Evolutionary conservation across 2,329 filamentous ascomycete species (phyloP).

Genomic region (Fusarium dlaminii): DNA sequence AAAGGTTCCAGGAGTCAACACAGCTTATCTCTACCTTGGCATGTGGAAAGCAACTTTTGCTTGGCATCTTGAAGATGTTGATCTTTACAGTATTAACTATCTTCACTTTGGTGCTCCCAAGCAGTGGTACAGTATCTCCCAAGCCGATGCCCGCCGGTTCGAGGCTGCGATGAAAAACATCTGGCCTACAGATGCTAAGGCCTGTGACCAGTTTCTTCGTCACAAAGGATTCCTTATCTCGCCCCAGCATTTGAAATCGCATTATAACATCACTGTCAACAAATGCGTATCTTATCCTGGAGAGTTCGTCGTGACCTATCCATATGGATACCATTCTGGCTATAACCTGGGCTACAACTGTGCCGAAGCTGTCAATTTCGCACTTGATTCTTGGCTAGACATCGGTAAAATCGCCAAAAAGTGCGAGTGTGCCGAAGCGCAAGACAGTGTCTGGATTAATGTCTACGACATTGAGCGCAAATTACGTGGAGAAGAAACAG

Average conservation of each 20-base stretch:
- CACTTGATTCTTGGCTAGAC: slow-evolving; percentile 91
- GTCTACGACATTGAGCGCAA: slow-evolving; percentile 96
- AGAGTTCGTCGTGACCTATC: slow-evolving; percentile 98
- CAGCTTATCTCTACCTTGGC: slow-evolving; percentile 94
- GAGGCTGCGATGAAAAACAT: slow-evolving; percentile 95
- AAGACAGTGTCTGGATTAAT: slow-evolving; percentile 98
- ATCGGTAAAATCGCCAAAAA: slow-evolving; percentile 97
- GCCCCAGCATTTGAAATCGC: slow-evolving; percentile 82
- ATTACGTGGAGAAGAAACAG: slow-evolving; percentile 86
- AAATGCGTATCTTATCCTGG: slow-evolving; percentile 94
- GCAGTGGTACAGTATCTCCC: slow-evolving; percentile 99
- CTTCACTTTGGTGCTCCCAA: slow-evolving; percentile 98
- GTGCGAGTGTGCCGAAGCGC: slow-evolving; percentile 92
- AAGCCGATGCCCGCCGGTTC: slow-evolving; percentile 91
- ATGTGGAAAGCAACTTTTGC: slow-evolving; percentile 99
- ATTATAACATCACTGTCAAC: slow-evolving; percentile 96
- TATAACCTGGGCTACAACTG: slow-evolving; percentile 99
- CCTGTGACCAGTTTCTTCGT: slow-evolving; percentile 93
- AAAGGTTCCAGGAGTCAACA: slow-evolving; percentile 97
- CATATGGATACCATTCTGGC: slow-evolving; percentile 97
- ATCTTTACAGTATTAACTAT: slow-evolving; percentile 99
- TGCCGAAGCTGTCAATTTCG: slow-evolving; percentile 98
- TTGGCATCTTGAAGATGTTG: slow-evolving; percentile 98
- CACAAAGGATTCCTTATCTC: slow-evolving; percentile 99
- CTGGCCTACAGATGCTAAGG: slow-evolving; percentile 94